Conservation (phyloP, 257 asterid genomes). For the Striga asiatica region DNA sequence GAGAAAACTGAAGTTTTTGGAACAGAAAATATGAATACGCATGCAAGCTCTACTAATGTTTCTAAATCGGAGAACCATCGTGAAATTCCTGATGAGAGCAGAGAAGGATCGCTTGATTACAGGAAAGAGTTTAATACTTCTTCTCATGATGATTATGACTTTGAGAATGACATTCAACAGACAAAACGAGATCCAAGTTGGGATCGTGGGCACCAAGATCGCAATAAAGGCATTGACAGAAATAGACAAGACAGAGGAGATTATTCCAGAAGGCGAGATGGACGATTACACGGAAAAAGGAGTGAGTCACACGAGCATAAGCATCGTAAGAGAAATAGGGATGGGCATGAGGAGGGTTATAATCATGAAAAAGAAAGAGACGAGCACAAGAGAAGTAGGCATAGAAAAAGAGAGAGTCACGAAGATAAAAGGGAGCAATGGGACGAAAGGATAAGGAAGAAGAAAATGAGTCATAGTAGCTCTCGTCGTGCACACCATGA, state of each 20-base stretch:
- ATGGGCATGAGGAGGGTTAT: slow-evolving; percentile 16
- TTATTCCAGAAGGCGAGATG: slow-evolving; percentile 19
- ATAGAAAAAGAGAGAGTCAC: slow-evolving; percentile 32
- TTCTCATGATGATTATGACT: slow-evolving; percentile 17
- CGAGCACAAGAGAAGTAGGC: slow-evolving; percentile 26
- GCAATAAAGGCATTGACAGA: slow-evolving; percentile 22
- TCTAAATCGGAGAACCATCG: slow-evolving; percentile 22
- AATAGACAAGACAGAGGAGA: slow-evolving; percentile 21
- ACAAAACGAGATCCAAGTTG: slow-evolving; percentile 24
- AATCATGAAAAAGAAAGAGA: slow-evolving; percentile 23
- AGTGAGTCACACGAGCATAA: slow-evolving; percentile 25
- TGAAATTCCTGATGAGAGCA: slow-evolving; percentile 19
- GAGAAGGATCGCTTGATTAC: slow-evolving; percentile 22
- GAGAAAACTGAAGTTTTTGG: slow-evolving; percentile 24
- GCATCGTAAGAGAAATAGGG: slow-evolving; percentile 21
- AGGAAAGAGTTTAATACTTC: slow-evolving; percentile 20
- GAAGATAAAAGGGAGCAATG: slow-evolving; percentile 26
- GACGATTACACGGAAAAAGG: slow-evolving; percentile 24
- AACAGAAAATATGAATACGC: slow-evolving; percentile 23
- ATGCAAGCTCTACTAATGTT: slow-evolving; percentile 19
- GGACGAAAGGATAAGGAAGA: slow-evolving; percentile 20
- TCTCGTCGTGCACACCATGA: slow-evolving; percentile 25
- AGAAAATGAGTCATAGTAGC: slow-evolving; percentile 14
- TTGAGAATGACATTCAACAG: slow-evolving; percentile 18
- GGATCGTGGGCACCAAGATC: slow-evolving; percentile 21